These are phyloP conservation scores for Echeveria elegans DNA, from an alignment of 164 flowering plant genomes.

Conservation along the genomic window DNA sequence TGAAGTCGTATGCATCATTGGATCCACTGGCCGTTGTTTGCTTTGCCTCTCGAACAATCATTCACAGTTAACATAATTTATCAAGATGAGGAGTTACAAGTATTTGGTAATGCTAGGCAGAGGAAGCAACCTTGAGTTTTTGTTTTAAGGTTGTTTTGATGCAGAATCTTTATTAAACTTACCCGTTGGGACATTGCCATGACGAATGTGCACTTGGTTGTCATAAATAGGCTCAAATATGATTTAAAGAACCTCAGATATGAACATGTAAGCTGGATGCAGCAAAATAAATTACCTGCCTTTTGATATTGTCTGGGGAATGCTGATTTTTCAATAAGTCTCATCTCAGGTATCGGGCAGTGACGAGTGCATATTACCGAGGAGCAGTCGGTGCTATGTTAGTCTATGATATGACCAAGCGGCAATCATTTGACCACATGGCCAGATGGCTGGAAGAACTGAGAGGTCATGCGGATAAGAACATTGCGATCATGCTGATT, in stretches of 20 bases:
- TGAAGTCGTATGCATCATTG: no score
- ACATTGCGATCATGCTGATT: constrained; percentile 68
- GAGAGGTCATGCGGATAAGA: constrained; percentile 81
- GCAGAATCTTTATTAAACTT: neutral
- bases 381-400: constrained; percentile 88
- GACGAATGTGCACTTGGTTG: no score
- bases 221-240: no score
- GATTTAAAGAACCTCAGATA: neutral
- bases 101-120: no score
- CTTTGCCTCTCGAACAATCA: no score
- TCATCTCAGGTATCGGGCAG: constrained; percentile 61
- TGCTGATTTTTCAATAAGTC: neutral
- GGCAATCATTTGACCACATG: constrained; percentile 77
- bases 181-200: no score
- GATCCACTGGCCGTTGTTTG: no score
- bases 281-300: neutral
- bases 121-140: no score
- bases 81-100: no score
- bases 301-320: neutral
- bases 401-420: constrained; percentile 79
- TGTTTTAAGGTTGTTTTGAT: no score
- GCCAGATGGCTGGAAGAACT: constrained; percentile 85
- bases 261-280: neutral
- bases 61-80: no score
- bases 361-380: constrained; percentile 84